These are phyloP conservation scores for Clavispora carvajalis DNA, from an alignment of 805 yeast genomes.

Conservation along the genomic window DNA sequence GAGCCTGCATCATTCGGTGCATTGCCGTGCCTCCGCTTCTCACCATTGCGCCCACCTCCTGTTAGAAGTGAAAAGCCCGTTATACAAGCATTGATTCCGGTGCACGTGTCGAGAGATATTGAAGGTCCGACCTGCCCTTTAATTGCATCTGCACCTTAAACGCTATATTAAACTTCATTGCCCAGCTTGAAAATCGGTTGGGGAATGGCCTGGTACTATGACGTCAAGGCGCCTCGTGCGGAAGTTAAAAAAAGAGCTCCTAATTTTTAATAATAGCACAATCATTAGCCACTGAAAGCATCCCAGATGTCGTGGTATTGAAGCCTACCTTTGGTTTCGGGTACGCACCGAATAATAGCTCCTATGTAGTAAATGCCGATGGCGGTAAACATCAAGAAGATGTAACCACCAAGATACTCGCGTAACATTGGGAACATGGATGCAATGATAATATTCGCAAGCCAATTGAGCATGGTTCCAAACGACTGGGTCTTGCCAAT, in stretches of 20 bases:
- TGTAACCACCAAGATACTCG: conserved; percentile 21
- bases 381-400: conserved; percentile 24
- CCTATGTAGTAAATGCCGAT: conserved; percentile 17
- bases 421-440: conserved; percentile 26
- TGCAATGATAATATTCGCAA: conserved; percentile 29
- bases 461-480: conserved; percentile 33
- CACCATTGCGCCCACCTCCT: neutral
- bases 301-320: conserved; percentile 27
- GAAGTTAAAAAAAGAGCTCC: too few relatives aligned
- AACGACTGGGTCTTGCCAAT: conserved; percentile 31
- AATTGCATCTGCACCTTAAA: too few relatives aligned
- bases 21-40: conserved; percentile 1
- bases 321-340: conserved; percentile 29
- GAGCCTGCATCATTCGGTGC: neutral
- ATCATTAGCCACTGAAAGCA: neutral
- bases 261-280: too few relatives aligned
- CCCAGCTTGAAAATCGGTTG: too few relatives aligned
- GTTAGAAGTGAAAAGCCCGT: too few relatives aligned
- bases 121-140: too few relatives aligned
- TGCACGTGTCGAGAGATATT: too few relatives aligned
- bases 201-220: too few relatives aligned
- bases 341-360: conserved; percentile 20
- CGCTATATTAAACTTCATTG: too few relatives aligned
- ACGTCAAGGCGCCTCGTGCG: too few relatives aligned
- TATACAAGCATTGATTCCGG: too few relatives aligned